Conservation (phyloP, 2,329 filamentous ascomycete species). For the Stagonosporopsis chrysanthemi region DNA sequence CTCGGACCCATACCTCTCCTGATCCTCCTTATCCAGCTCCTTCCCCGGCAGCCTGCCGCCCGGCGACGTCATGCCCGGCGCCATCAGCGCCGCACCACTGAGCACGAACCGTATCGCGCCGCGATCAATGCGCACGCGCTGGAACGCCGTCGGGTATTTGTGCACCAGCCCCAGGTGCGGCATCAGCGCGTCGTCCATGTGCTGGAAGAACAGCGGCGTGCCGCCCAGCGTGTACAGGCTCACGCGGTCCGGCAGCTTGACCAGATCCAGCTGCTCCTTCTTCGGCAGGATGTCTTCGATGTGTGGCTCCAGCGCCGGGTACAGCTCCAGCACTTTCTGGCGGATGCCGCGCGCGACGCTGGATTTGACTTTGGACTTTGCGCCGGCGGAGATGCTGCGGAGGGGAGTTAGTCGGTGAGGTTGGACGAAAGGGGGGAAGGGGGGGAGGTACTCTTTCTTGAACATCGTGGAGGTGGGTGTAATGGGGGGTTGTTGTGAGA, state of each 20-base stretch:
- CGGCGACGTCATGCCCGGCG: constrained; percentile 83
- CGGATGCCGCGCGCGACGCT: constrained; percentile 89
- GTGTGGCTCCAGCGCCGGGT: constrained; percentile 83
- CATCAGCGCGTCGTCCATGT: constrained; percentile 76
- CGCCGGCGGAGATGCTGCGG: constrained; percentile 73
- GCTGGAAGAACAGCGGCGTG: constrained; percentile 89
- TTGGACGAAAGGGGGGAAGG: neutral
- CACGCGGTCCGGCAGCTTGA: constrained; percentile 92
- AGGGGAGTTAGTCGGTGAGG: constrained; percentile 65
- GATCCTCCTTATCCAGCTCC: constrained; percentile 43
- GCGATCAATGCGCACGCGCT: constrained; percentile 86
- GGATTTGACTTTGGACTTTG: constrained; percentile 97
- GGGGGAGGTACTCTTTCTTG: constrained; percentile 43
- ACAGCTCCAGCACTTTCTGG: constrained; percentile 80
- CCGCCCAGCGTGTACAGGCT: constrained; percentile 84
- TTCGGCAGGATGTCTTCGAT: constrained; percentile 97
- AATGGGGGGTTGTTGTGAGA: neutral
- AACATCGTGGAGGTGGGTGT: constrained; percentile 39
- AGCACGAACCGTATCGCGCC: constrained; percentile 97
- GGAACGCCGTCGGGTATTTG: constrained; percentile 84
- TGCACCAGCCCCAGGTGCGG: constrained; percentile 91
- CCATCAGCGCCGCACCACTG: constrained; percentile 93
- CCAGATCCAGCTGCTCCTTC: constrained; percentile 85
- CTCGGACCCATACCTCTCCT: constrained; percentile 61
- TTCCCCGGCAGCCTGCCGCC: constrained; percentile 79